These are phyloP conservation scores for Paecilomyces sp. DNA, from an alignment of 2,329 filamentous ascomycete species.

Conservation along the genomic window DNA sequence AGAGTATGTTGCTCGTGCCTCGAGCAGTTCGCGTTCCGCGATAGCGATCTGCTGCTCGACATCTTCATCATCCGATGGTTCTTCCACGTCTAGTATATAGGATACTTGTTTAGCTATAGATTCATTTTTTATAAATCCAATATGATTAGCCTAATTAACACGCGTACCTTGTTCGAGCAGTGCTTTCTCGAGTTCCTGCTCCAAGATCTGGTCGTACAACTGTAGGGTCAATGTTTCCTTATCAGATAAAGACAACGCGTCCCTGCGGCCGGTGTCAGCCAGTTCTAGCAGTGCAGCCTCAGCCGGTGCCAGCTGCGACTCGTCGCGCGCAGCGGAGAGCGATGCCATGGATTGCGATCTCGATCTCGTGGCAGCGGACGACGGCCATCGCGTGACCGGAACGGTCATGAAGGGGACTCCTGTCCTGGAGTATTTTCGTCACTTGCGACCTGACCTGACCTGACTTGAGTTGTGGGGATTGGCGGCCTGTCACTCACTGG, in stretches of 20 bases:
- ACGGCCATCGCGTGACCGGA: constrained; percentile 9
- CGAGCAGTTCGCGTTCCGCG: constrained; percentile 60
- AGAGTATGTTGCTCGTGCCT: constrained; percentile 62
- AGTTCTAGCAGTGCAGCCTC: constrained; percentile 33
- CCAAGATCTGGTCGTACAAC: constrained; percentile 64
- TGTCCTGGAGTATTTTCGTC: background rate
- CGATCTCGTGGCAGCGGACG: constrained; percentile 3
- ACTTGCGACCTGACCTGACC: background rate
- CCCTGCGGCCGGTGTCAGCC: constrained; percentile 36
- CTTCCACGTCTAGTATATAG: constrained; percentile 25
- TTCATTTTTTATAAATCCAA: background rate
- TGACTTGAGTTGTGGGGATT: background rate
- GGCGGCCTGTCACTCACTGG: constrained; percentile 7
- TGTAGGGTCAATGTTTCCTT: constrained; percentile 60
- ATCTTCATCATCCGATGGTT: constrained; percentile 43
- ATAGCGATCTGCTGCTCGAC: constrained; percentile 43
- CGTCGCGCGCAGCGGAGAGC: constrained; percentile 14
- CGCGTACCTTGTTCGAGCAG: constrained; percentile 47
- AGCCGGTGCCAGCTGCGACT: constrained; percentile 24
- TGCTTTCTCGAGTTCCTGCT: constrained; percentile 65
- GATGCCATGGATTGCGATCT: constrained; percentile 26
- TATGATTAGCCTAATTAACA: no score
- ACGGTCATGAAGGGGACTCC: background rate
- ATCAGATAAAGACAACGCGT: constrained; percentile 54
- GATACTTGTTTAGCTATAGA: constrained; percentile 3